Conservation (phyloP, 2,329 filamentous ascomycete species). For the Colletotrichum sp. region DNA sequence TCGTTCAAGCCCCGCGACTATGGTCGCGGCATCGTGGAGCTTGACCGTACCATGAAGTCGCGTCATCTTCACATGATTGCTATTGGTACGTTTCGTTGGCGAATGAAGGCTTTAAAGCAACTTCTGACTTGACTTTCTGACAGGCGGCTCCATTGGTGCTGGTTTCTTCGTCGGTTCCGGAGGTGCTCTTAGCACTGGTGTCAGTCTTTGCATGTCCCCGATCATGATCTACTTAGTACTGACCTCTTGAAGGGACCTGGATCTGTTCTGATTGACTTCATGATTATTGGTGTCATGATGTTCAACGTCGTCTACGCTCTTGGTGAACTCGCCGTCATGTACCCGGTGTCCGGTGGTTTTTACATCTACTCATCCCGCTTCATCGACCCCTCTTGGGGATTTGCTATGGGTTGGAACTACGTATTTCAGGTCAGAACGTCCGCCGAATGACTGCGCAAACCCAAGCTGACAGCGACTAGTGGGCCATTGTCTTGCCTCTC, state of each 20-base stretch:
- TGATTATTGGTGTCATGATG: constrained; percentile 58
- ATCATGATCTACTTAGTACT: neutral
- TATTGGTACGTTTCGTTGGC: constrained; percentile 36
- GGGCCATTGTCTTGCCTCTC: constrained; percentile 51
- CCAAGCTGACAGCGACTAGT: constrained; percentile 28
- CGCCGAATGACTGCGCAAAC: neutral
- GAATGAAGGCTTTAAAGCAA: accelerated
- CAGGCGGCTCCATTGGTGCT: constrained; percentile 55
- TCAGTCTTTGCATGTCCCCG: constrained; percentile 27
- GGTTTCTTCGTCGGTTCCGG: constrained; percentile 68
- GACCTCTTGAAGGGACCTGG: constrained; percentile 32
- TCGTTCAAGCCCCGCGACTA: constrained; percentile 27
- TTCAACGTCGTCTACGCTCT: constrained; percentile 64
- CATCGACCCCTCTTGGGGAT: constrained; percentile 61
- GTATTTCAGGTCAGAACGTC: constrained; percentile 40
- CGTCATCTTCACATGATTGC: constrained; percentile 58
- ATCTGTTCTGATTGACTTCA: constrained; percentile 44
- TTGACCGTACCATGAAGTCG: constrained; percentile 42
- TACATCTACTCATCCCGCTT: constrained; percentile 62
- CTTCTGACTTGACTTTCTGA: neutral
- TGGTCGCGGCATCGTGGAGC: constrained; percentile 24
- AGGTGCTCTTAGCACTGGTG: constrained; percentile 51
- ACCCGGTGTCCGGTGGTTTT: constrained; percentile 63
- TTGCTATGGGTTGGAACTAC: constrained; percentile 56
- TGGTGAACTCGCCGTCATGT: constrained; percentile 61